These are phyloP conservation scores for Pichia deserticola DNA, from an alignment of 805 yeast species.

Conservation along the genomic window DNA sequence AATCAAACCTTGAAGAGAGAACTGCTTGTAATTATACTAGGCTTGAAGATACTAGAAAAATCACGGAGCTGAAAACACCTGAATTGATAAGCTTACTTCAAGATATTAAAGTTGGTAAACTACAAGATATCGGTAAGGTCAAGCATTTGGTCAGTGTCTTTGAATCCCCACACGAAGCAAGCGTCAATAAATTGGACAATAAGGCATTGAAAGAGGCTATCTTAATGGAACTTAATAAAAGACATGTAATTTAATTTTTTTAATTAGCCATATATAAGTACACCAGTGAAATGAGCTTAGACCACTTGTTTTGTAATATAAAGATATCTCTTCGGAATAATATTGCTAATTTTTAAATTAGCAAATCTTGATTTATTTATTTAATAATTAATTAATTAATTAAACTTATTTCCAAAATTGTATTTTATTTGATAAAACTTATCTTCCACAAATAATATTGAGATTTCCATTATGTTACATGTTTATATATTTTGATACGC, in stretches of 20 bases:
- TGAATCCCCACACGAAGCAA: conserved; percentile 1
- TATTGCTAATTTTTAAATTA: too few species aligned
- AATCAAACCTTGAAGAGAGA: neutral
- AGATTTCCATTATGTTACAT: too few species aligned
- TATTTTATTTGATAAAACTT: too few species aligned
- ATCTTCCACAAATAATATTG: too few species aligned
- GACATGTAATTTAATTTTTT: neutral
- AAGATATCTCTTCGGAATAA: too few species aligned
- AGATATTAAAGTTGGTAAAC: neutral
- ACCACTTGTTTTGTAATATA: too few species aligned
- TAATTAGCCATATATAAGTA: too few species aligned
- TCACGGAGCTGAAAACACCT: neutral
- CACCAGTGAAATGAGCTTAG: too few species aligned
- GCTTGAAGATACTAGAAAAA: conserved; percentile 1
- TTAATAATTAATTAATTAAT: too few species aligned
- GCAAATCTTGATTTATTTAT: too few species aligned
- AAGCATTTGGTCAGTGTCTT: conserved; percentile 7
- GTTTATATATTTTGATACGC: too few species aligned
- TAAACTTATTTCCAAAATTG: too few species aligned
- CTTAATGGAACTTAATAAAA: conserved; percentile 4
- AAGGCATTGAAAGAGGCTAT: conserved; percentile 1
- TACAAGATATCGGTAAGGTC: conserved; percentile 8
- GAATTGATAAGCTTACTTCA: conserved; percentile 1
- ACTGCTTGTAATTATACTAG: neutral
- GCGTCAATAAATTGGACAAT: conserved; percentile 6